A percentile compares a stretch with the other conserved stretches of the same genome.
Conservation (phyloP, 257 asterid genomes). For the Nicotiana attenuata region DNA sequence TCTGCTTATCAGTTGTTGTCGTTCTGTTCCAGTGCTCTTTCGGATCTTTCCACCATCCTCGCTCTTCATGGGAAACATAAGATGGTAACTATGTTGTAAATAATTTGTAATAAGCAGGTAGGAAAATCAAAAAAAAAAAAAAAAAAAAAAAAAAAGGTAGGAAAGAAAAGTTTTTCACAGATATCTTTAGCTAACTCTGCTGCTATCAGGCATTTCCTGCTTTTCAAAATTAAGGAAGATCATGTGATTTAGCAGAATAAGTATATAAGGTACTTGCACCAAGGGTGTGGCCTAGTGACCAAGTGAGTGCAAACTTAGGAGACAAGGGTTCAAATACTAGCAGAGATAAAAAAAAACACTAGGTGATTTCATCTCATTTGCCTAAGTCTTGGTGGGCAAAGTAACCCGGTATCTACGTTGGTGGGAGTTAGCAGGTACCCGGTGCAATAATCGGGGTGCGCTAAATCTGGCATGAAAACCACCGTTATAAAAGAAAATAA, state of each 20-base stretch:
- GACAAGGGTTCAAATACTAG: background rate
- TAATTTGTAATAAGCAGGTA: background rate
- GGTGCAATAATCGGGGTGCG: background rate
- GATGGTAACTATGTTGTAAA: background rate
- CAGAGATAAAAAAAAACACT: background rate
- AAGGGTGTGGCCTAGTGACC: background rate
- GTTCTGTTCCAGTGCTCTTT: slow-evolving; percentile 40
- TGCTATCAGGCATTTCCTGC: background rate
- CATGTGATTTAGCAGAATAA: background rate
- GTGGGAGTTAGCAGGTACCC: background rate
- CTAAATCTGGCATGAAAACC: background rate
- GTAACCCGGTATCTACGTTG: background rate
- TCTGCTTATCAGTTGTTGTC: slow-evolving; percentile 26
- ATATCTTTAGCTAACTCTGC: background rate
- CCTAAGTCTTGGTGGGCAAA: background rate
- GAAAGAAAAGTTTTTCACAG: background rate
- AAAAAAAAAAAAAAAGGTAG: background rate
- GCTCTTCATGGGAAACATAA: slow-evolving; percentile 40
- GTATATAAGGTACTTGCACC: background rate
- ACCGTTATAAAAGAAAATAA: background rate
- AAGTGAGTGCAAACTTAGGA: background rate
- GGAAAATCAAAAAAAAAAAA: background rate
- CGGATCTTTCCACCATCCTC: slow-evolving; percentile 66
- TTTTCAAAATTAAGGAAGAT: background rate
- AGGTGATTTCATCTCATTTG: too few species aligned